A percentile compares a stretch with the other conserved stretches of the same genome.
These are phyloP conservation scores for Oryza meridionalis DNA, from an alignment of 176 grass and related monocot species.

Conservation along the genomic window DNA sequence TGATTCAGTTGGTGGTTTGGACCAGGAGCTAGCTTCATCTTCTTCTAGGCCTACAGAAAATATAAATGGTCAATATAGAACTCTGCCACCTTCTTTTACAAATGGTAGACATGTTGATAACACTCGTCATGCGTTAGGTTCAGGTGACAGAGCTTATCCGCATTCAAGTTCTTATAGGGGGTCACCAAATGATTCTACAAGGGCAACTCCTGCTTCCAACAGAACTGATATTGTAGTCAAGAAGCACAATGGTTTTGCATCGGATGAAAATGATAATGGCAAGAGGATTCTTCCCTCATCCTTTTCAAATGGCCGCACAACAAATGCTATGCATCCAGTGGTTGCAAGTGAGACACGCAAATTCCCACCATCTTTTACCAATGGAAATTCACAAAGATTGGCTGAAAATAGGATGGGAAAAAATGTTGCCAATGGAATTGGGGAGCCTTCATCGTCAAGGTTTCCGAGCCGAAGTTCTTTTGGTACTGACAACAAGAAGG, in stretches of 20 bases:
- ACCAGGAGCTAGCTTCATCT: slow-evolving; percentile 25
- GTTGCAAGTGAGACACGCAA: slow-evolving; percentile 43
- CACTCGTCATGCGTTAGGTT: slow-evolving; percentile 33
- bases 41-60: slow-evolving; percentile 35
- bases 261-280: slow-evolving; percentile 39
- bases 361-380: slow-evolving; percentile 14
- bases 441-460: slow-evolving; percentile 50
- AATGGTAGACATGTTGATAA: slow-evolving; percentile 24
- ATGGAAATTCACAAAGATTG: slow-evolving; percentile 34
- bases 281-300: slow-evolving; percentile 49
- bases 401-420: slow-evolving; percentile 36
- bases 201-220: slow-evolving; percentile 28
- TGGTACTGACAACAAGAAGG: slow-evolving; percentile 19
- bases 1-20: slow-evolving; percentile 23
- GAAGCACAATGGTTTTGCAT: slow-evolving; percentile 25
- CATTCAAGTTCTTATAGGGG: slow-evolving; percentile 43
- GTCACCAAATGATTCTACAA: slow-evolving; percentile 29
- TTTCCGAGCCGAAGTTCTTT: slow-evolving; percentile 19
- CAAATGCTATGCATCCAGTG: slow-evolving; percentile 29
- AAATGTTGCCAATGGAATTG: slow-evolving; percentile 37
- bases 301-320: slow-evolving; percentile 38
- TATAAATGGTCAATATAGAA: slow-evolving; percentile 49
- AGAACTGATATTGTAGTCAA: slow-evolving; percentile 30
- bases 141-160: background rate
- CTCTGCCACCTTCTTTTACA: slow-evolving; percentile 59